phyloP scores from a whole-genome alignment of 1,284 basidiomycete species.

The Microbotryum violaceum region DNA sequence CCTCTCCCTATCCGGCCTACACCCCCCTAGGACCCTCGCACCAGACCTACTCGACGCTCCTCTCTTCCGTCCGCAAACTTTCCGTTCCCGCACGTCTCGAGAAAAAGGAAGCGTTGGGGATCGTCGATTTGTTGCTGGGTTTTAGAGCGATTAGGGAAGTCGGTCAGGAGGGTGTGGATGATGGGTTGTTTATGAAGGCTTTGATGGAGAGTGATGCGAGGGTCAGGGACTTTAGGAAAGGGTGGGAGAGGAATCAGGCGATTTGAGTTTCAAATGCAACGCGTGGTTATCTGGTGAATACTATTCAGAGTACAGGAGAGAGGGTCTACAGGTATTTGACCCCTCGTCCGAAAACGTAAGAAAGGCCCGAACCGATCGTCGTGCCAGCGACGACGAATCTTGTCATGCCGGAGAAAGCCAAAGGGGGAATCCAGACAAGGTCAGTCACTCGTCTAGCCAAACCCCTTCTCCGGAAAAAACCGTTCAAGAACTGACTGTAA shows the following conservation, averaged over 20 bases:
- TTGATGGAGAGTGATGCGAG: too few species aligned
- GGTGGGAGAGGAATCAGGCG: too few species aligned
- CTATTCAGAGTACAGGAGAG: too few species aligned
- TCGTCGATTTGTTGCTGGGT: slow-evolving; percentile 40
- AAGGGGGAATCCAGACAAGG: too few species aligned
- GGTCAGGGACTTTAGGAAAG: too few species aligned
- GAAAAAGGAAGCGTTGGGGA: slow-evolving; percentile 40
- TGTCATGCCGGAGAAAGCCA: slow-evolving; percentile 37
- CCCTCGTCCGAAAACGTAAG: slow-evolving; percentile 72
- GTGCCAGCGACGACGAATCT: slow-evolving; percentile 81
- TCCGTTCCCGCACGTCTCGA: slow-evolving; percentile 39
- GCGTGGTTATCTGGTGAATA: too few species aligned
- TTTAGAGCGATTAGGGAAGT: slow-evolving; percentile 38
- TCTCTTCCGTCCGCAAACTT: slow-evolving; percentile 36
- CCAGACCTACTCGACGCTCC: slow-evolving; percentile 17
- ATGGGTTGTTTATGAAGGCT: too few species aligned
- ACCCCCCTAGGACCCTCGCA: slow-evolving; percentile 37
- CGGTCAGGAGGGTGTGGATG: too few species aligned
- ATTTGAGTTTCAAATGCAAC: too few species aligned
- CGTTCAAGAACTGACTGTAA: slow-evolving; percentile 52
- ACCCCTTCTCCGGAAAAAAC: neutral
- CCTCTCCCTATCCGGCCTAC: slow-evolving; percentile 30
- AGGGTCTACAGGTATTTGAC: slow-evolving; percentile 45
- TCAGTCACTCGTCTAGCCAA: too few species aligned
- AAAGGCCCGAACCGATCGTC: slow-evolving; percentile 84